A percentile compares a stretch with the other conserved stretches of the same genome.
Evolutionary conservation across 2,329 filamentous ascomycete species (phyloP).

Genomic region (Stachybotrys elegans): DNA sequence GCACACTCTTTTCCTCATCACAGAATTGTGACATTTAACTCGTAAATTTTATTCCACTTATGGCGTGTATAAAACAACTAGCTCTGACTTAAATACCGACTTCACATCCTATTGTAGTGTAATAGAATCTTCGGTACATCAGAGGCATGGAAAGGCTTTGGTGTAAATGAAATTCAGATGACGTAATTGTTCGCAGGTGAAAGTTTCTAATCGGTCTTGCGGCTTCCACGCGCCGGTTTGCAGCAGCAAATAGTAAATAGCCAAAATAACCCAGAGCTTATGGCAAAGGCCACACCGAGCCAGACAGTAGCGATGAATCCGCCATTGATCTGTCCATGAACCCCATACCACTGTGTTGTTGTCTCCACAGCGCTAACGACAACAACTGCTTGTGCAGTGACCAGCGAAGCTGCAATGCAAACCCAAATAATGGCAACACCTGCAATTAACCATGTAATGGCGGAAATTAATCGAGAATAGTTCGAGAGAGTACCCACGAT

Average conservation of each 20-base stretch:
- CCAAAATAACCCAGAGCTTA: slow-evolving; percentile 83
- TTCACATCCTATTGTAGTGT: neutral
- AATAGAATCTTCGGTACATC: neutral
- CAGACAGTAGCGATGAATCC: slow-evolving; percentile 69
- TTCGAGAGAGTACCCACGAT: neutral
- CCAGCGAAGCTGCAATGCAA: neutral
- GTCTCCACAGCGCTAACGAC: slow-evolving; percentile 23
- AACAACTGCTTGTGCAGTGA: neutral
- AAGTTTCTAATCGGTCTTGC: neutral
- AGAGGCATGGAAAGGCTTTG: neutral
- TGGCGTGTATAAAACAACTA: neutral
- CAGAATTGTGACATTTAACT: too few relatives aligned
- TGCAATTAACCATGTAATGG: neutral
- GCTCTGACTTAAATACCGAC: neutral
- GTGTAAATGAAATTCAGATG: neutral
- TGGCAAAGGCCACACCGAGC: slow-evolving; percentile 72
- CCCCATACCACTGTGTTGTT: slow-evolving; percentile 65
- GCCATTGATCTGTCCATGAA: slow-evolving; percentile 60
- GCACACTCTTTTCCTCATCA: too few relatives aligned
- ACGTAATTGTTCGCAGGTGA: neutral
- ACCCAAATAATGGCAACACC: neutral
- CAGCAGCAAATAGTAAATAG: slow-evolving; percentile 89
- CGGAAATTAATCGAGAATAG: neutral
- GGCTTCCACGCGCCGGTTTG: neutral
- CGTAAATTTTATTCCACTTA: neutral